phyloP scores from a whole-genome alignment of 108 stramenopile genomes.

The Schizochytrium sp. region DNA sequence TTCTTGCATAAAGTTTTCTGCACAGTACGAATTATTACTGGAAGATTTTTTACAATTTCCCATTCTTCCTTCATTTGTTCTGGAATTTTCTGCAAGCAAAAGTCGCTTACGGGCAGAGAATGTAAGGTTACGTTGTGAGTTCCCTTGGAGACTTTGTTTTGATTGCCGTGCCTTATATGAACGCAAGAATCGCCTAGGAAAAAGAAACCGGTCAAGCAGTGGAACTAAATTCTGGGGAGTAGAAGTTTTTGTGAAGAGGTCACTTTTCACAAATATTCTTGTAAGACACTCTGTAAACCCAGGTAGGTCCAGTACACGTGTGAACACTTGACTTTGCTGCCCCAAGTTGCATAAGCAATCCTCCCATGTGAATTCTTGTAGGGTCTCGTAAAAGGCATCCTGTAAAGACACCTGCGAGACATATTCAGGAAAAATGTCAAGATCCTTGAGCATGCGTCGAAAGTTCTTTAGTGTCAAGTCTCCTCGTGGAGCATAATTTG shows the following conservation, averaged over 20 bases:
- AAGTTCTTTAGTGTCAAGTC: neutral
- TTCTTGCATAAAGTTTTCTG: neutral
- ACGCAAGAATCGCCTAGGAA: slow-evolving; percentile 10
- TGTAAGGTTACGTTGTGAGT: neutral
- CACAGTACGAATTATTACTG: too few relatives aligned
- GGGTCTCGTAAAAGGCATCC: slow-evolving; percentile 57
- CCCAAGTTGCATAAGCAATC: neutral
- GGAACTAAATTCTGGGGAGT: neutral
- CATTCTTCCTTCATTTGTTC: too few relatives aligned
- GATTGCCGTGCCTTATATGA: neutral
- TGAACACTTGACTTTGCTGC: neutral
- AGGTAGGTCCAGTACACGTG: neutral
- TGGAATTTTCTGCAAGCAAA: too few relatives aligned
- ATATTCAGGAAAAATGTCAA: slow-evolving; percentile 47
- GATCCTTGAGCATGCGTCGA: neutral
- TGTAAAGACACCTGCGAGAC: slow-evolving; percentile 1
- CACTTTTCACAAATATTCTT: neutral
- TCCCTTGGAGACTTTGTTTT: neutral
- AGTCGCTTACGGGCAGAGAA: neutral
- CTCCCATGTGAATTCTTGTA: slow-evolving; percentile 43
- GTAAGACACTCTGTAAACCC: neutral
- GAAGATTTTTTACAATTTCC: too few relatives aligned
- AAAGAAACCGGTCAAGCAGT: slow-evolving; percentile 39
- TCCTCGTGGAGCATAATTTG: neutral
- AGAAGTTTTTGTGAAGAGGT: neutral